phyloP scores from a whole-genome alignment of 345 rosid genomes.

The Arabidopsis suecica region DNA sequence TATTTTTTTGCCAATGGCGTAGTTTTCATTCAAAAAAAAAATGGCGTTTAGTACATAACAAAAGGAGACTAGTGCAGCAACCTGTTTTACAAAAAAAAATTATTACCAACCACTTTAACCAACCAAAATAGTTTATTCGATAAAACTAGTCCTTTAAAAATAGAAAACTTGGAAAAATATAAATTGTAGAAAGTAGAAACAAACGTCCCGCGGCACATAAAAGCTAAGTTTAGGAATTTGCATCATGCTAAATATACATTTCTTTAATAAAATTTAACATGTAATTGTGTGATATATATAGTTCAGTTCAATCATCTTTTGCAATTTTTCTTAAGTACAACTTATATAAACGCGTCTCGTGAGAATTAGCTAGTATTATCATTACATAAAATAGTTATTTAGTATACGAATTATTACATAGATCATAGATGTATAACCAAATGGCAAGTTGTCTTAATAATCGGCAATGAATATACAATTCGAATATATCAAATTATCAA shows the following conservation, averaged over 20 bases:
- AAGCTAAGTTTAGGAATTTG: neutral
- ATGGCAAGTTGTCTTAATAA: slow-evolving; percentile 22
- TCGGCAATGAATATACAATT: slow-evolving; percentile 8
- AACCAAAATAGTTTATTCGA: neutral
- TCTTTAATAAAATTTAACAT: neutral
- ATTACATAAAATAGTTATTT: neutral
- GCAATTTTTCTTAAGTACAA: neutral
- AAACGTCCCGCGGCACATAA: neutral
- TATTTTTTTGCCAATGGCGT: neutral
- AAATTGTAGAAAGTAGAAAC: neutral
- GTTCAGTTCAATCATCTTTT: neutral
- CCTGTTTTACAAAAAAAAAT: too few relatives aligned
- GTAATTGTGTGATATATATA: neutral
- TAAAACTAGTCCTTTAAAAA: neutral
- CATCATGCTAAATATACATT: neutral
- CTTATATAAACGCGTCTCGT: neutral
- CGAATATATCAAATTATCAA: neutral
- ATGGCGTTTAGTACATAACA: neutral
- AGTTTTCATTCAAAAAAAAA: neutral
- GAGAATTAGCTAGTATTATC: neutral
- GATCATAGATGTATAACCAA: neutral
- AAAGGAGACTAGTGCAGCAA: neutral
- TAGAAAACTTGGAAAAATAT: neutral
- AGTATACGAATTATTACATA: neutral
- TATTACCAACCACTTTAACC: neutral